Conservation (phyloP, 208 protist species). For the Trichomonas tenax region DNA sequence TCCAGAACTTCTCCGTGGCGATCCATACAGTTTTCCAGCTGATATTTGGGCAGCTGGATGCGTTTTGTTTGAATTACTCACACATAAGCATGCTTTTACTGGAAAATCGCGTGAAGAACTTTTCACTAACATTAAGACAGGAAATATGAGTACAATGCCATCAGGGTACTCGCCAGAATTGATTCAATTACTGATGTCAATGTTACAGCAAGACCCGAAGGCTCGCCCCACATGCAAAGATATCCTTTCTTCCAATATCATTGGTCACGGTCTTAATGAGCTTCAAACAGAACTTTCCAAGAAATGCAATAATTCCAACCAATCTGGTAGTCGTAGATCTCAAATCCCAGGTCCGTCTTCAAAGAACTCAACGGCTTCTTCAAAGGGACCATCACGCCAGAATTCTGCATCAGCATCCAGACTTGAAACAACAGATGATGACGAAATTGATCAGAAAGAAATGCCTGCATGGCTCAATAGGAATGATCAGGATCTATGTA, state of each 20-base stretch:
- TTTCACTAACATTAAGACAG: neutral
- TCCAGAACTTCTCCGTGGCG: slow-evolving; percentile 16
- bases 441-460: neutral
- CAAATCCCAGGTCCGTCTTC: neutral
- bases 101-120: slow-evolving; percentile 16
- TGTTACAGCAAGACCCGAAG: neutral
- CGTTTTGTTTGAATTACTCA: neutral
- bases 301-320: neutral
- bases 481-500: neutral
- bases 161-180: neutral
- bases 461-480: neutral
- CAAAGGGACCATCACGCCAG: neutral
- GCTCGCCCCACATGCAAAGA: neutral
- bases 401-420: neutral
- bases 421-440: neutral
- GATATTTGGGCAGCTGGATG: slow-evolving; percentile 16
- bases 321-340: neutral
- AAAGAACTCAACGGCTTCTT: neutral
- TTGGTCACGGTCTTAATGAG: neutral
- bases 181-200: neutral
- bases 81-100: neutral
- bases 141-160: neutral
- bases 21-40: neutral
- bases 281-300: neutral
- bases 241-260: neutral